Evolutionary conservation across 2,329 filamentous ascomycete genomes (phyloP).

Genomic region (Geosmithia putterillii): DNA sequence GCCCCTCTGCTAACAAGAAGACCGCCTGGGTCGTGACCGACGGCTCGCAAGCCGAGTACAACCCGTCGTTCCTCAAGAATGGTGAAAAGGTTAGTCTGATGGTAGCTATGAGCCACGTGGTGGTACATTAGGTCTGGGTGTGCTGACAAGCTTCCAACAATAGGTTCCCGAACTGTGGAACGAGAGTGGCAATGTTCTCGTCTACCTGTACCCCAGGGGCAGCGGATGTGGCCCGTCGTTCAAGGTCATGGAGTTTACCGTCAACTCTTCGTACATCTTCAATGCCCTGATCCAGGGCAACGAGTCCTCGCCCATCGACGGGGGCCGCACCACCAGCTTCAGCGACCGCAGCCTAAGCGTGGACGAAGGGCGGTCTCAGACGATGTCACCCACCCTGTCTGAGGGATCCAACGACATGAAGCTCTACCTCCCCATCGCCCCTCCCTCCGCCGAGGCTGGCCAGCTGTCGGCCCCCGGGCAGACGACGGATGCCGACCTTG

Average conservation of each 20-base stretch:
- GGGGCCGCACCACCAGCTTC: constrained; percentile 30
- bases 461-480: constrained; percentile 20
- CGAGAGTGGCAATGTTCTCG: constrained; percentile 41
- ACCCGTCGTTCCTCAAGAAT: constrained; percentile 34
- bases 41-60: constrained; percentile 42
- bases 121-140: too few relatives aligned
- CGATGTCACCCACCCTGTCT: constrained; percentile 22
- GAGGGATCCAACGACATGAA: constrained; percentile 29
- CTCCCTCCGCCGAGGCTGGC: constrained; percentile 18
- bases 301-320: constrained; percentile 14
- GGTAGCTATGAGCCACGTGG: too few relatives aligned
- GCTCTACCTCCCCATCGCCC: constrained; percentile 39
- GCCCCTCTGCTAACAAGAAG: constrained; percentile 6
- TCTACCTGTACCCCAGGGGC: constrained; percentile 42
- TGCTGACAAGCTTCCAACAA: background rate
- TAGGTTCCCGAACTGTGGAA: constrained; percentile 57
- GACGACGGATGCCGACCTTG: constrained; percentile 27
- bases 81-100: constrained; percentile 37
- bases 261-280: constrained; percentile 42
- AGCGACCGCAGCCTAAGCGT: constrained; percentile 33
- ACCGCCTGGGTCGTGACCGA: constrained; percentile 44
- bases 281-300: constrained; percentile 38
- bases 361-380: constrained; percentile 33
- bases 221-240: constrained; percentile 44
- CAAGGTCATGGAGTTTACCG: constrained; percentile 41